Conservation (phyloP, 2,329 filamentous ascomycete genomes). For the Cladophialophora yegresii region DNA sequence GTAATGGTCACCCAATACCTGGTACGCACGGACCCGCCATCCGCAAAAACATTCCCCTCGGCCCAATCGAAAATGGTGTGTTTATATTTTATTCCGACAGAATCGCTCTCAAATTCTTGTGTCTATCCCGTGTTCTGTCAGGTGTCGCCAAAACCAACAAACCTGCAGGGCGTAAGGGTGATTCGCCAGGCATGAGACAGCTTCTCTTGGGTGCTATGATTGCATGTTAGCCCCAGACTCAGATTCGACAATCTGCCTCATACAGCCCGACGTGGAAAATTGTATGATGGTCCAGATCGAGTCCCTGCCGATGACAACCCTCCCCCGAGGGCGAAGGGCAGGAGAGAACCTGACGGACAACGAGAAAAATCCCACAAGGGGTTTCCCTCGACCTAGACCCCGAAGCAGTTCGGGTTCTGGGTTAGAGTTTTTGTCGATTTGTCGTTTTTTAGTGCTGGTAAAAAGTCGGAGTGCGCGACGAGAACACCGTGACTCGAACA, state of each 20-base stretch:
- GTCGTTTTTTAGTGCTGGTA: not conserved
- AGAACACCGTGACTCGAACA: constrained; percentile 5
- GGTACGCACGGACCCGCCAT: not conserved
- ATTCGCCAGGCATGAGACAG: constrained; percentile 18
- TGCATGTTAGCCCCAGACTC: not conserved
- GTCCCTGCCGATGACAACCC: not conserved
- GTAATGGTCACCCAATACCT: not conserved
- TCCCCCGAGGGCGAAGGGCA: not conserved
- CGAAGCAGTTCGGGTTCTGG: constrained; percentile 3
- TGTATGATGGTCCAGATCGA: not conserved
- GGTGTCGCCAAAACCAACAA: not conserved
- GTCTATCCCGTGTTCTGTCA: constrained; percentile 15
- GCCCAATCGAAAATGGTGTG: not conserved
- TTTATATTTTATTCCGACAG: constrained; percentile 1
- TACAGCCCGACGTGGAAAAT: not conserved
- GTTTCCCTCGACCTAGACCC: constrained; percentile 10
- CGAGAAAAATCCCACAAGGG: constrained; percentile 1
- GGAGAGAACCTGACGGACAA: constrained; percentile 11
- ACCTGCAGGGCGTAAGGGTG: constrained; percentile 10
- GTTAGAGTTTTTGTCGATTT: constrained; percentile 6
- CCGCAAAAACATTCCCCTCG: not conserved
- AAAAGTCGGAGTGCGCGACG: not conserved
- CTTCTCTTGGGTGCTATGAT: constrained; percentile 8
- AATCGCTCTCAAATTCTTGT: constrained; percentile 16
- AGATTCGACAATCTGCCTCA: not conserved